Conservation (phyloP, 768 basidiomycete genomes). For the Mycena galericulata region DNA sequence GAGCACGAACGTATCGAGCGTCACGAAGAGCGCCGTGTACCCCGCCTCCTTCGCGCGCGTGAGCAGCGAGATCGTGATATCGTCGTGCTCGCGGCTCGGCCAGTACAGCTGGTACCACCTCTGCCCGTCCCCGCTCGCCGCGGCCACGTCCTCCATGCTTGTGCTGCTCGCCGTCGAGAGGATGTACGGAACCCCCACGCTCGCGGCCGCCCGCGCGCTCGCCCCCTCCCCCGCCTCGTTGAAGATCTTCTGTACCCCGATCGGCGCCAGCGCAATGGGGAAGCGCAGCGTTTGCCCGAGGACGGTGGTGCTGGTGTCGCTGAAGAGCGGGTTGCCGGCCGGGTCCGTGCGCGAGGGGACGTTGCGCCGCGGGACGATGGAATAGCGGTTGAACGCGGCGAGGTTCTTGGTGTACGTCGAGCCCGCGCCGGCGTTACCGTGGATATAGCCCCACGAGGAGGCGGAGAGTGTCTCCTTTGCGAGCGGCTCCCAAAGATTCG, state of each 20-base stretch:
- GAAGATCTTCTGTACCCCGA: slow-evolving; percentile 59
- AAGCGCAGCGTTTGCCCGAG: slow-evolving; percentile 56
- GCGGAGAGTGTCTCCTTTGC: slow-evolving; percentile 1
- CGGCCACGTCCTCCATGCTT: slow-evolving; percentile 61
- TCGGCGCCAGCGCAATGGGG: slow-evolving; percentile 49
- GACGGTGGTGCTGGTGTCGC: slow-evolving; percentile 49
- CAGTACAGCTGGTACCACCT: slow-evolving; percentile 67
- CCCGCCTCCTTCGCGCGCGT: slow-evolving; percentile 55
- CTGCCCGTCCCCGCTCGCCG: slow-evolving; percentile 55
- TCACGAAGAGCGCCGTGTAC: slow-evolving; percentile 58
- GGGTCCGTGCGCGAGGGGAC: neutral
- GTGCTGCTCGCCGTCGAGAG: slow-evolving; percentile 59
- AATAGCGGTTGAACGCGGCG: slow-evolving; percentile 58
- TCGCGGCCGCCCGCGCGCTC: slow-evolving; percentile 56
- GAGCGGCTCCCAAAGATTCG: neutral
- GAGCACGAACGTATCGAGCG: slow-evolving; percentile 56
- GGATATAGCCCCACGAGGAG: slow-evolving; percentile 51
- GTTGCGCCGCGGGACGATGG: slow-evolving; percentile 55
- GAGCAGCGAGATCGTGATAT: slow-evolving; percentile 55
- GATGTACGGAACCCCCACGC: slow-evolving; percentile 58
- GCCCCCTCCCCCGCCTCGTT: slow-evolving; percentile 61
- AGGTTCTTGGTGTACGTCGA: slow-evolving; percentile 62
- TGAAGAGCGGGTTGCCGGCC: neutral
- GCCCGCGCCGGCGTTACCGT: slow-evolving; percentile 64
- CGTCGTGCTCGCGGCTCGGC: slow-evolving; percentile 47